Conservation (phyloP, 2,329 filamentous ascomycete genomes). For the Fusarium beomiforme region DNA sequence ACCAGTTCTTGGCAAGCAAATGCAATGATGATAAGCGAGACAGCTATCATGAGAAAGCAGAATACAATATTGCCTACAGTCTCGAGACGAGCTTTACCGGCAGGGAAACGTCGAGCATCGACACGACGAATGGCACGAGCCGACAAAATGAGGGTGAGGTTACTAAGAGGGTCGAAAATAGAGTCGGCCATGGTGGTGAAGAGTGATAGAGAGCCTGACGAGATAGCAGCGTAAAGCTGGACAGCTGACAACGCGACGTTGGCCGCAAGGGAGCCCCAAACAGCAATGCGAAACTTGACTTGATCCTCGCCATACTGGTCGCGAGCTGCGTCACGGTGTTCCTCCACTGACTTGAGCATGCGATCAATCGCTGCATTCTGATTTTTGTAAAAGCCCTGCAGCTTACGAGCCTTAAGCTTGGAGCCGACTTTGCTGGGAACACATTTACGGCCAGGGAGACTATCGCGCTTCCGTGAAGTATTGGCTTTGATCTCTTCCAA, state of each 20-base stretch:
- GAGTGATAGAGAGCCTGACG: slow-evolving; percentile 90
- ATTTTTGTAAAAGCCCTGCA: slow-evolving; percentile 85
- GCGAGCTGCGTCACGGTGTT: slow-evolving; percentile 83
- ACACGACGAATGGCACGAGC: slow-evolving; percentile 90
- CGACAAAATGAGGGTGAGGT: slow-evolving; percentile 85
- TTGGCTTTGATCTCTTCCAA: slow-evolving; percentile 83
- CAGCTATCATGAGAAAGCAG: slow-evolving; percentile 93
- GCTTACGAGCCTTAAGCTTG: slow-evolving; percentile 58
- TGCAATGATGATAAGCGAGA: slow-evolving; percentile 91
- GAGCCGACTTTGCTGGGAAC: slow-evolving; percentile 35
- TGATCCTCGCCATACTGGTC: slow-evolving; percentile 85
- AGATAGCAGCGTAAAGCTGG: slow-evolving; percentile 88
- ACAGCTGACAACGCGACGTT: slow-evolving; percentile 82
- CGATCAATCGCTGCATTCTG: slow-evolving; percentile 96
- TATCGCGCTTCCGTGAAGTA: slow-evolving; percentile 77
- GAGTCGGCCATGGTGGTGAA: slow-evolving; percentile 98
- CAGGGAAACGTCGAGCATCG: slow-evolving; percentile 86
- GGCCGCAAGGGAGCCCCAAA: slow-evolving; percentile 77
- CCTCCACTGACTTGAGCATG: slow-evolving; percentile 90
- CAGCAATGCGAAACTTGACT: slow-evolving; percentile 74
- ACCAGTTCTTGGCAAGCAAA: slow-evolving; percentile 80
- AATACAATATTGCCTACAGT: slow-evolving; percentile 97
- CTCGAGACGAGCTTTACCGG: slow-evolving; percentile 92
- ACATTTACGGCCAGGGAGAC: slow-evolving; percentile 36
- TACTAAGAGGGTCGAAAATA: slow-evolving; percentile 91